Percentiles rank a stretch among this genome's conserved stretches.
These are phyloP conservation scores for Lolium multiflorum DNA, from an alignment of 176 grass and related monocot genomes.

Conservation along the genomic window DNA sequence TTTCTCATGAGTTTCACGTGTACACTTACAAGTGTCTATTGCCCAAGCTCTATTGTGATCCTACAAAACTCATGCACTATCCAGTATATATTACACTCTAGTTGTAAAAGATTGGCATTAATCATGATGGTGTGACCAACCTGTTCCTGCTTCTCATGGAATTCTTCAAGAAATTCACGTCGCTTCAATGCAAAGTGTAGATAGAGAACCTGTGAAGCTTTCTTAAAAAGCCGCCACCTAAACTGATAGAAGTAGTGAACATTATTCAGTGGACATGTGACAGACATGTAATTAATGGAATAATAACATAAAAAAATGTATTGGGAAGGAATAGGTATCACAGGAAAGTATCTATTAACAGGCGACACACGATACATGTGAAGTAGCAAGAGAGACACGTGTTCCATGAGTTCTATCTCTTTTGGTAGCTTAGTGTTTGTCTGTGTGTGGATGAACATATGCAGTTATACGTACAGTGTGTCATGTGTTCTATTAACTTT, in stretches of 20 bases:
- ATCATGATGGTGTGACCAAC: constrained; percentile 47
- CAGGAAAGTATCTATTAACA: not conserved
- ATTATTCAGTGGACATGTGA: constrained; percentile 52
- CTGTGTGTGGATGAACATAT: not conserved
- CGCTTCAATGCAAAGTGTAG: constrained; percentile 94
- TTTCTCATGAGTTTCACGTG: not conserved
- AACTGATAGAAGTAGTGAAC: constrained; percentile 80
- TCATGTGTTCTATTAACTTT: constrained; percentile 21
- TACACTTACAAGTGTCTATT: not conserved
- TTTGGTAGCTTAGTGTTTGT: not conserved
- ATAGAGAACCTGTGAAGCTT: constrained; percentile 93
- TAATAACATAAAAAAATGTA: constrained; percentile 24
- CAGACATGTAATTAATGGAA: constrained; percentile 20
- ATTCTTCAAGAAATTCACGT: constrained; percentile 89
- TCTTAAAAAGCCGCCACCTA: constrained; percentile 96
- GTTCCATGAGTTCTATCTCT: not conserved
- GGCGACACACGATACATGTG: not conserved
- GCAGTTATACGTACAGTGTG: not conserved
- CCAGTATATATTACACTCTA: constrained; percentile 23
- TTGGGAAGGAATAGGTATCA: constrained; percentile 10
- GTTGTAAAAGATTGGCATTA: not conserved
- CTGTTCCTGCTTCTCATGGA: constrained; percentile 99
- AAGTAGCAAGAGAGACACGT: constrained; percentile 1
- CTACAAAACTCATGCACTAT: constrained; percentile 1
- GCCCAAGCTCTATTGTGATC: not conserved